Conservation (phyloP, 257 asterid genomes). For the Fraxinus excelsior region DNA sequence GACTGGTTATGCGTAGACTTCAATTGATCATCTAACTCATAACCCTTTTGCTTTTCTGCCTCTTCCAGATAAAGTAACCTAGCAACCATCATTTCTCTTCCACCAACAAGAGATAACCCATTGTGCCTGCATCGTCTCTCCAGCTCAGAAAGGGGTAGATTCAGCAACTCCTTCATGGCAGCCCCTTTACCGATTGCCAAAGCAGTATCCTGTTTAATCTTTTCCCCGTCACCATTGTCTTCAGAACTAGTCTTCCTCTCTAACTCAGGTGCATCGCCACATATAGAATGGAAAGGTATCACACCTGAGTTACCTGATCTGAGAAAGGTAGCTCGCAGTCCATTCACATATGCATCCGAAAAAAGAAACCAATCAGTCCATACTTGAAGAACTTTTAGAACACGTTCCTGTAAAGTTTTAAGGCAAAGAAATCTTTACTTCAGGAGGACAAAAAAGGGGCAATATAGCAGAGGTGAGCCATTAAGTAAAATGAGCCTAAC, state of each 20-base stretch:
- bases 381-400: slow-evolving; percentile 56
- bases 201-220: slow-evolving; percentile 51
- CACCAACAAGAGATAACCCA: slow-evolving; percentile 87
- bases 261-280: slow-evolving; percentile 58
- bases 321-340: slow-evolving; percentile 88
- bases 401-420: slow-evolving; percentile 47
- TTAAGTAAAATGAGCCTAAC: neutral
- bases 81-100: slow-evolving; percentile 94
- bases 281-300: slow-evolving; percentile 75
- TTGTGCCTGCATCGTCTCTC: slow-evolving; percentile 62
- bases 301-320: slow-evolving; percentile 85
- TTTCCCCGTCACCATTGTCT: slow-evolving; percentile 36
- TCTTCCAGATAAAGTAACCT: slow-evolving; percentile 88
- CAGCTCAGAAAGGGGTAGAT: slow-evolving; percentile 49
- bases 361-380: slow-evolving; percentile 67
- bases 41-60: slow-evolving; percentile 84
- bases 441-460: slow-evolving; percentile 20
- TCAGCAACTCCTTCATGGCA: slow-evolving; percentile 54
- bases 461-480: neutral
- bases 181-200: slow-evolving; percentile 62
- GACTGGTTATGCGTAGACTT: slow-evolving; percentile 61
- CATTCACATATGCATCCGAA: slow-evolving; percentile 72
- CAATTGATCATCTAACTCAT: slow-evolving; percentile 57
- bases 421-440: slow-evolving; percentile 29
- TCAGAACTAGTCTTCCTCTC: slow-evolving; percentile 39